phyloP scores from a whole-genome alignment of 805 yeast species.

The Zygosaccharomyces kombuchaensis region DNA sequence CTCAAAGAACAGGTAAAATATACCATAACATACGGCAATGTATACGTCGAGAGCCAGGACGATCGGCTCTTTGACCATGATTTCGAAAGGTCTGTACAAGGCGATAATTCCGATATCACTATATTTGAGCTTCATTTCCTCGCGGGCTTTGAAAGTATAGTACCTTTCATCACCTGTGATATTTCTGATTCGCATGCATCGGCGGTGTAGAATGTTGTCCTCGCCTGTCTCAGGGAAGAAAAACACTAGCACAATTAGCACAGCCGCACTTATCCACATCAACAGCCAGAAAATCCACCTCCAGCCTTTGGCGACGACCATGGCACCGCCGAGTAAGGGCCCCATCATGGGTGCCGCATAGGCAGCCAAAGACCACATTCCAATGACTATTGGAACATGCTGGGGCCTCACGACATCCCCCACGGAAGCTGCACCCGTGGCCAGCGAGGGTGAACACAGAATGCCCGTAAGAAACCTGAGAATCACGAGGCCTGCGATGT shows the following conservation, averaged over 20 bases:
- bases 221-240: conserved; percentile 49
- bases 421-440: conserved; percentile 56
- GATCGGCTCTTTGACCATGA: conserved; percentile 50
- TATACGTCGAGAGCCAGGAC: conserved; percentile 49
- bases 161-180: conserved; percentile 46
- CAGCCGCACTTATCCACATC: conserved; percentile 39
- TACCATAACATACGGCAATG: conserved; percentile 49
- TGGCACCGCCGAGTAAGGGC: conserved; percentile 54
- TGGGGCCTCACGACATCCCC: conserved; percentile 46
- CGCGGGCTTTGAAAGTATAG: conserved; percentile 28
- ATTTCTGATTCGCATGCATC: conserved; percentile 45
- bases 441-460: conserved; percentile 53
- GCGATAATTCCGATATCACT: conserved; percentile 30
- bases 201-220: conserved; percentile 43
- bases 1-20: conserved; percentile 54
- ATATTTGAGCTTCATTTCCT: conserved; percentile 36
- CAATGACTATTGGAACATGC: conserved; percentile 44
- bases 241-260: conserved; percentile 36
- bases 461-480: conserved; percentile 52
- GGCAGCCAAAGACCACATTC: conserved; percentile 51
- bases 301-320: conserved; percentile 46
- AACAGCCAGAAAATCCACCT: conserved; percentile 54
- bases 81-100: conserved; percentile 47
- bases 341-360: conserved; percentile 54
- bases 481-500: conserved; percentile 48